Base-by-base conservation (phyloP, 495 filamentous ascomycete species). In the Bacidia rubella region DNA sequence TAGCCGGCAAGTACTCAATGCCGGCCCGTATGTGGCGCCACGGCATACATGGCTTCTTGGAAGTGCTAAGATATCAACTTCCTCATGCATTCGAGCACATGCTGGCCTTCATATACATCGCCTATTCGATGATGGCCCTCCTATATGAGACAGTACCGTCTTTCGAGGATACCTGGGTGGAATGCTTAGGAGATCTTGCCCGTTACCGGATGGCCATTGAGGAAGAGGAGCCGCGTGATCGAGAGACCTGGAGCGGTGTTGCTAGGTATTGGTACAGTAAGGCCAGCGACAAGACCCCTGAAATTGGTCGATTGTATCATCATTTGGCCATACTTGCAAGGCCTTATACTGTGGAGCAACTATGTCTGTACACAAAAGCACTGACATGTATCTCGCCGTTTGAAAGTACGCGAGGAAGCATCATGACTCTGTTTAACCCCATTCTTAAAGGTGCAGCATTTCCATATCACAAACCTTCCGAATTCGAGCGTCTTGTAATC, bases 161-260 rank as follows among this genome's bases (percentile, higher is more conserved):
- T 0, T 94, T 90, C 59, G 75, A 83, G 54, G 85, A 89, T 44
- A 93, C 84, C 0, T 95, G 90, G 89, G 85, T 94, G 22, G 89
- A 95, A 57, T 94, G 87, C 58, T 70, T 95, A 0, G 62, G 57
- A 0, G 73, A 76, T 47, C 55, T 75, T 19, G 71, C 61, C 1
- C 54, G 74, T 19, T 77, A 77, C 42, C 62, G 74, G 0, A 76
- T 76, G 72, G 72, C 74, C 15, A 70, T 76, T 43, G 73, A 76
- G 50, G 71, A 75, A 32, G 66, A 69, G 26, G 69, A 70, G 49
- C 66, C 80, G 19, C 67, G 74, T 11, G 86, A 90, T 42, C 74
- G 83, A 0, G 87, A 94, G 43, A 67, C 77, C 1, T 95, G 90
- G 88, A 82, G 81, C 10, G 74, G 73, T 0, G 82, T 93, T 0